phyloP scores from a whole-genome alignment of 768 basidiomycete species.

The Podaxis sp. region DNA sequence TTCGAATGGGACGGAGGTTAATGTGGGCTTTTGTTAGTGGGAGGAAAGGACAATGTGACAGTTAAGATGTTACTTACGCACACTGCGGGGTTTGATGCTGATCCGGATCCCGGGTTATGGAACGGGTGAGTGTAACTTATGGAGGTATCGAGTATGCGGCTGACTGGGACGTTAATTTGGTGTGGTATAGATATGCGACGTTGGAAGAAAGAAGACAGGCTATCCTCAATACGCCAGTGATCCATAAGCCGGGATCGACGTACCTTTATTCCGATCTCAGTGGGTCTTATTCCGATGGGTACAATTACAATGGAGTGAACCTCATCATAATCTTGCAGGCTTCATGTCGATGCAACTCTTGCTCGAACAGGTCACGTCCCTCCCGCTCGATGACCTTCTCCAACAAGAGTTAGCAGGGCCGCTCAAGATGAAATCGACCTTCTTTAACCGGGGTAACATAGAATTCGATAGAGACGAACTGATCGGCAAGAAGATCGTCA shows the following conservation, averaged over 20 bases:
- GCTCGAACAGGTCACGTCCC: constrained; percentile 23
- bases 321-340: constrained; percentile 15
- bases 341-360: constrained; percentile 28
- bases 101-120: constrained; percentile 27
- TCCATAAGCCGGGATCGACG: constrained; percentile 22
- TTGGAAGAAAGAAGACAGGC: constrained; percentile 24
- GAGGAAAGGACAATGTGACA: constrained; percentile 27
- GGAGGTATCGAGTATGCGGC: no score
- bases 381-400: constrained; percentile 25
- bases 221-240: constrained; percentile 22
- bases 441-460: constrained; percentile 25
- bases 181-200: constrained; percentile 22
- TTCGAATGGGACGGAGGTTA: background rate
- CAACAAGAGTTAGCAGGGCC: constrained; percentile 25
- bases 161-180: background rate
- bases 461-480: constrained; percentile 3
- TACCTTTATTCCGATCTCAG: constrained; percentile 31
- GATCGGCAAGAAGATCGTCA: constrained; percentile 13
- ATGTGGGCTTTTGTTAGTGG: constrained; percentile 16
- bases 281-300: constrained; percentile 2
- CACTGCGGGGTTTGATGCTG: constrained; percentile 29
- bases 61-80: constrained; percentile 29
- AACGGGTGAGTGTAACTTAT: constrained; percentile 19
- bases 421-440: constrained; percentile 27
- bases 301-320: no score